Base-by-base conservation (phyloP, 495 filamentous ascomycete genomes). In the Cladorrhinum samala region DNA sequence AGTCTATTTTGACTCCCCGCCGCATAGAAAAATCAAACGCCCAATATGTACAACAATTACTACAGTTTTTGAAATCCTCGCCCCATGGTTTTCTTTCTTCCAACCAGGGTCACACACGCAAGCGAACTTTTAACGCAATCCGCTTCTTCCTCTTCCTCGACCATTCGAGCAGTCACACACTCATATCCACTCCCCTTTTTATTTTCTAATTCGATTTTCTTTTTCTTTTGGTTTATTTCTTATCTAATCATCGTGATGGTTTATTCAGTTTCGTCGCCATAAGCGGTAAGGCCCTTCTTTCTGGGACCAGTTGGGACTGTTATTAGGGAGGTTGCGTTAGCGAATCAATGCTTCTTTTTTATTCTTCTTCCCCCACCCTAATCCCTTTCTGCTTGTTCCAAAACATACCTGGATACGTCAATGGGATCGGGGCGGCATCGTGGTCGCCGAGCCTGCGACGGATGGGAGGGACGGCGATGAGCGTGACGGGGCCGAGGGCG, bases 351-450 rank as follows among this genome's bases (percentile, higher is more conserved):
- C n/a, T 7, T 21, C 41, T 14, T 13, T 24, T 11, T 39, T 44
- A 52, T 33, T 8, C 54, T 46, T 49, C 46, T 36, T 13, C 16
- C 20, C 18, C 20, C 11, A 43, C 45, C 25, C 25, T 20, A n/a
- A n/a, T 39, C n/a, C 17, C 16, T 38, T 20, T 19, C 38, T n/a
- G 14, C 19, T 21, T 33, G 36, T n/a, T 36, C 25, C 2, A 20
- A 48, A 51, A 74, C 87, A 69, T 81, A 98, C 93, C 78, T 46
- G 93, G 93, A 78, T 96, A 98, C 62, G 89, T 92, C 70, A 88
- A 61, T 11, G 93, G 93, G 55, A 97, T 82, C 39, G 76, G 79
- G 61, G 83, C 69, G 21, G 83, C 76, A 39, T 83, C 77, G 59
- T 77, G 71, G 70, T 93, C 88, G 39, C 90, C 90, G 24, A 96